Conservation (phyloP, 305 asterid genomes). For the Coffea humblotiana region DNA sequence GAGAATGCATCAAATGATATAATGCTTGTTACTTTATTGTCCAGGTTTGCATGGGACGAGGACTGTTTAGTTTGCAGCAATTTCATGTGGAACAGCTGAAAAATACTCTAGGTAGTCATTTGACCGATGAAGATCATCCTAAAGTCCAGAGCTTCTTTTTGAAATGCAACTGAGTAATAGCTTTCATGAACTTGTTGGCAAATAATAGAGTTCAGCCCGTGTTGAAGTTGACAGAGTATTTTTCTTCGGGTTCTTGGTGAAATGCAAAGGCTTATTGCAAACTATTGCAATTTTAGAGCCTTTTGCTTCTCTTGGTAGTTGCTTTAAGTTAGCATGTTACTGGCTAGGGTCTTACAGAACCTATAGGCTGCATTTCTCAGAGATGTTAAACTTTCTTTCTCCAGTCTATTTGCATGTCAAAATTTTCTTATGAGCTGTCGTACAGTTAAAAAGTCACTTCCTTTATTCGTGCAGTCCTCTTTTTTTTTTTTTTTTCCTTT, state of each 20-base stretch:
- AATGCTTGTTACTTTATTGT: slow-evolving; percentile 10
- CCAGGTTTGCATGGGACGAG: slow-evolving; percentile 31
- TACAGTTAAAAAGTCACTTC: not conserved
- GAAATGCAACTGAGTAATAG: not conserved
- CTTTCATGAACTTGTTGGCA: not conserved
- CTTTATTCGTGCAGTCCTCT: not conserved
- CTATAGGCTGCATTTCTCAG: not conserved
- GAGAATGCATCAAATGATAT: not conserved
- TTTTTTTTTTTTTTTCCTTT: slow-evolving; percentile 12
- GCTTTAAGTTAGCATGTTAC: not conserved
- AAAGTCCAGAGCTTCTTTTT: not conserved
- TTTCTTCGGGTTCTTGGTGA: not conserved
- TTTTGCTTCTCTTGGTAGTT: not conserved
- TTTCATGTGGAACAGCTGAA: slow-evolving; percentile 20
- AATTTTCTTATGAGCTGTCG: not conserved
- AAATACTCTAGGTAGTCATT: slow-evolving; percentile 38
- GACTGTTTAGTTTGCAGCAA: slow-evolving; percentile 26
- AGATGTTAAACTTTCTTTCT: not conserved
- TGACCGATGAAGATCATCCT: slow-evolving; percentile 12
- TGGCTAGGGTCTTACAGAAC: not conserved
- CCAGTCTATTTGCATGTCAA: not conserved
- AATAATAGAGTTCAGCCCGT: not conserved
- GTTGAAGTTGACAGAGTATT: not conserved
- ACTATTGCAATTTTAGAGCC: not conserved
- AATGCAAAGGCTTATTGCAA: not conserved